Percentiles rank a stretch among this genome's conserved stretches.
phyloP scores from a whole-genome alignment of 768 basidiomycete species.

The Xerocomellus chrysenteron region DNA sequence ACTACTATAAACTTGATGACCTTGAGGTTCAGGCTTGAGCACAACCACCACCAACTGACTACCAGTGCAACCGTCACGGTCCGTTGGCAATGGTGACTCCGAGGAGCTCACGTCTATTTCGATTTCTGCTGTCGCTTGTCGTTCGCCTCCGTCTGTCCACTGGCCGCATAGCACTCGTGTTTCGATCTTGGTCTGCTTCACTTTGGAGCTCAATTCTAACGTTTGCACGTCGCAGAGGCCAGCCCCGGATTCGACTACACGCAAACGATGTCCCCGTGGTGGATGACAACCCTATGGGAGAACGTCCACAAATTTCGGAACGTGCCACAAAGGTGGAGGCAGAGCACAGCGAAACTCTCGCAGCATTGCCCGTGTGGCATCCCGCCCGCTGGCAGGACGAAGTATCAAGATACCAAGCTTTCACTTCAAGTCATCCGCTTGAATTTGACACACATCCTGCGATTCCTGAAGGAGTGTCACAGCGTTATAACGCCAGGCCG shows the following conservation, averaged over 20 bases:
- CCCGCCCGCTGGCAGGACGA: not conserved
- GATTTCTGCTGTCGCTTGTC: not conserved
- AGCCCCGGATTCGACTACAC: not conserved
- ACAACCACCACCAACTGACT: too few relatives aligned
- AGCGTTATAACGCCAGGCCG: slow-evolving; percentile 5
- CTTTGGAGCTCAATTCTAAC: slow-evolving; percentile 4
- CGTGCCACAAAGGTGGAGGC: not conserved
- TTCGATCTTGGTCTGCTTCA: slow-evolving; percentile 1
- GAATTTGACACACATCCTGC: not conserved
- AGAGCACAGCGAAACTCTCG: not conserved
- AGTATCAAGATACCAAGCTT: not conserved
- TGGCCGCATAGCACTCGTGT: not conserved
- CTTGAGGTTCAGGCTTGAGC: too few relatives aligned
- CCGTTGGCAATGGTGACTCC: not conserved
- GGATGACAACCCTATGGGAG: not conserved
- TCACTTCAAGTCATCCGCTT: not conserved
- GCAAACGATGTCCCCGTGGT: not conserved
- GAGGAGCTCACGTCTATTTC: slow-evolving; percentile 3
- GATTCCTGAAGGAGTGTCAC: slow-evolving; percentile 12
- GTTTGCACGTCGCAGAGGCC: not conserved
- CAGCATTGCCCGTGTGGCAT: not conserved
- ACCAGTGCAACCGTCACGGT: too few relatives aligned
- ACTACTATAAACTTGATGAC: too few relatives aligned
- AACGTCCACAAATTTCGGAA: too few relatives aligned
- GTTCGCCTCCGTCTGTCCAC: not conserved